Percentiles rank a stretch among this genome's conserved stretches.
phyloP scores from a whole-genome alignment of 139 green algal genomes.

The Raphidocelis subcapitata region DNA sequence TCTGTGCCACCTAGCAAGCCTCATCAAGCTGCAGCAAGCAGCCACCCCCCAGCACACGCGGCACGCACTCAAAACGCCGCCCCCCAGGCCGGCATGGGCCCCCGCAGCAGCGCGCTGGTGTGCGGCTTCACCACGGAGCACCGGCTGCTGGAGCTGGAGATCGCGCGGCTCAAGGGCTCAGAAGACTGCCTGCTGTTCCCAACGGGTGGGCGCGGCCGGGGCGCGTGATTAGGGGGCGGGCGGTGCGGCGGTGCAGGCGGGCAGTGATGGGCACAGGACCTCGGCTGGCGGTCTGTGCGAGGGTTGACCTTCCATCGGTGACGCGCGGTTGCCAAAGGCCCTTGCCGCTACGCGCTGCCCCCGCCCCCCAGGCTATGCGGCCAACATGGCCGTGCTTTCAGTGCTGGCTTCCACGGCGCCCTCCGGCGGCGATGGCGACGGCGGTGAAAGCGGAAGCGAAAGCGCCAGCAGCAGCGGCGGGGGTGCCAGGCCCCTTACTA shows the following conservation, averaged over 20 bases:
- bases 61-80: background rate
- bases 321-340: too few relatives aligned
- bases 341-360: too few relatives aligned
- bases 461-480: background rate
- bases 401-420: constrained; percentile 38
- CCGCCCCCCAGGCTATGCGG: constrained; percentile 76
- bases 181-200: constrained; percentile 79
- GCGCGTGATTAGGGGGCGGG: background rate
- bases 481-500: background rate
- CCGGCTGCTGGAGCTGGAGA: constrained; percentile 71
- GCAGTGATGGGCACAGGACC: too few relatives aligned
- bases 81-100: constrained; percentile 58
- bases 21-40: background rate
- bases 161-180: constrained; percentile 82
- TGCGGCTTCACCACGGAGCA: constrained; percentile 84
- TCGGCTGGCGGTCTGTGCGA: too few relatives aligned
- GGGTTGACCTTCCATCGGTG: background rate
- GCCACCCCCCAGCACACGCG: background rate
- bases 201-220: constrained; percentile 14
- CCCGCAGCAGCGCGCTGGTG: constrained; percentile 74
- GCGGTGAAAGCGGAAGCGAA: background rate
- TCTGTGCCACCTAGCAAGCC: background rate
- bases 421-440: background rate
- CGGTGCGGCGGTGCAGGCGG: background rate
- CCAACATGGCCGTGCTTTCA: constrained; percentile 80